Evolutionary conservation across 306 rosid genomes (phyloP), one percentile per base, ranked within the genome.

Genomic region (Calophaca sinica): DNA sequence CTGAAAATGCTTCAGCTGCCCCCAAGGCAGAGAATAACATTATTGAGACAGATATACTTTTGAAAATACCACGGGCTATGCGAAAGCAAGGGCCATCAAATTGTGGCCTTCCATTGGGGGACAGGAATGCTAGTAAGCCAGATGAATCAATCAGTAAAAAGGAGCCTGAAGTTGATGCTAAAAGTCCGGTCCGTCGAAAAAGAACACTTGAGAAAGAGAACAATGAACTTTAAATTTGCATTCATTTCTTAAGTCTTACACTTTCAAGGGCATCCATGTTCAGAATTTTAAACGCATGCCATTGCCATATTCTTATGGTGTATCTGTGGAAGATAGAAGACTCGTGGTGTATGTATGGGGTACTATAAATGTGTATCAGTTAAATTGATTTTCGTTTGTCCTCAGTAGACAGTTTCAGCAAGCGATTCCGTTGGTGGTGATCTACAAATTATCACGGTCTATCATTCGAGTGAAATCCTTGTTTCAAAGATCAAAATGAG

Each of bases 1-100:
- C 65, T 58, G 84, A 72, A 59, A 73, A 29, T 66, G 59, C 62
- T 58, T 60, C 45, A 0, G 78, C 64, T 4, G 70, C 82, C 15
- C 82, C 83, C 7, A 84, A 79, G 84, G 48, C 80, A 3, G 88
- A 85, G 51, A 71, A 46, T 20, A 80, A 26, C 10, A 14, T 61
- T 41, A 51, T 2, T 0, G 96, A 88, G 48, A 68, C 81, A 33
- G 81, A 85, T 72, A 66, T 87, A 57, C 87, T 87, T 45, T 58
- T 90, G 84, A 94, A 68, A 75, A 76, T 90, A 77, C 99, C 99
- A 2, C 84, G 97, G 70, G 96, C 93, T 5, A 90, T 94, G 98
- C 83, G 94, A 54, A 87, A 85, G 68, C 85, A 83, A 55, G 73
- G 83, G 4, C 44, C 89, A 6, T 69, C 76, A 10, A 89, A 83